Evolutionary conservation across 2,329 filamentous ascomycete species (phyloP).

Genomic region (Beauveria australis): DNA sequence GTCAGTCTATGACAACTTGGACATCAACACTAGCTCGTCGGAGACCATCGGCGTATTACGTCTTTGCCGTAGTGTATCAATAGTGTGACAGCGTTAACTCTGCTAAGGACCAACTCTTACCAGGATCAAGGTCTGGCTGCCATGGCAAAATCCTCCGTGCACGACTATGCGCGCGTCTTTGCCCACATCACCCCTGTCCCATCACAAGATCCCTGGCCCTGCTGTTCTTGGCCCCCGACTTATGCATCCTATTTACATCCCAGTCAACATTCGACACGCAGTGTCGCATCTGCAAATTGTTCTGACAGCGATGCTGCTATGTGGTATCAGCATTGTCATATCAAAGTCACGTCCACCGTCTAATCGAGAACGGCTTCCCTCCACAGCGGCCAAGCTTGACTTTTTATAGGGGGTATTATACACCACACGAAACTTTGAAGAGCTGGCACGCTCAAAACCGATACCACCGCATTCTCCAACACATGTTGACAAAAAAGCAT

Average conservation of each 20-base stretch:
- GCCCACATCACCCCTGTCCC: background rate
- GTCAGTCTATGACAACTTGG: background rate
- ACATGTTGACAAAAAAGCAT: background rate
- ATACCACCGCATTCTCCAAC: background rate
- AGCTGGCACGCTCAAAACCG: background rate
- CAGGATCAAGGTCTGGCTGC: background rate
- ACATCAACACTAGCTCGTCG: background rate
- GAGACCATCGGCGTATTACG: background rate
- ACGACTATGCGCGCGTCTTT: background rate
- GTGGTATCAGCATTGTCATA: too few relatives aligned
- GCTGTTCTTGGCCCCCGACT: too few relatives aligned
- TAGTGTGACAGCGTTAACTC: background rate
- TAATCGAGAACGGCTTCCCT: background rate
- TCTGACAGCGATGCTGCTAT: background rate
- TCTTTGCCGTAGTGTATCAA: background rate
- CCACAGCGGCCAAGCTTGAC: background rate
- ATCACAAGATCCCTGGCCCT: background rate
- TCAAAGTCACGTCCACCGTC: background rate
- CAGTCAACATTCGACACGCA: background rate
- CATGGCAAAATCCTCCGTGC: background rate
- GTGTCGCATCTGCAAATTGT: background rate
- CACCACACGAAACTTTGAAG: background rate
- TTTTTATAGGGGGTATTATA: constrained; percentile 4
- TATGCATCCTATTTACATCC: background rate
- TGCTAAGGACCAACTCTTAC: background rate